These are phyloP conservation scores for Panicum hallii DNA, from an alignment of 202 grass and related monocot genomes.

Conservation along the genomic window DNA sequence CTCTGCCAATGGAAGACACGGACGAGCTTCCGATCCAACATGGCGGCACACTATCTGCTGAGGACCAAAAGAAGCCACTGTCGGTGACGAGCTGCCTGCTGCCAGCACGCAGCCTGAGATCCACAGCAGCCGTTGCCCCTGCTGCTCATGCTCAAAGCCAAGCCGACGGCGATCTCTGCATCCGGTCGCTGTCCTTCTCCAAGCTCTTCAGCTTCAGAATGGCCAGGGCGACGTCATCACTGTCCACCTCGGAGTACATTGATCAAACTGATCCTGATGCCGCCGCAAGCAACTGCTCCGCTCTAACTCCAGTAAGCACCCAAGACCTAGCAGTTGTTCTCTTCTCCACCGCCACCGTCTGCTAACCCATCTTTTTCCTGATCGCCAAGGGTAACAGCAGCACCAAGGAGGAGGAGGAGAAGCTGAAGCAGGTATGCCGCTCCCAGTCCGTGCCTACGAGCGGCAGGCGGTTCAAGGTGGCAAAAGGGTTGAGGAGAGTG, in stretches of 20 bases:
- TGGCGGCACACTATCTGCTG: background rate
- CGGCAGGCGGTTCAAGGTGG: conserved; percentile 22
- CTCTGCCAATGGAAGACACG: background rate
- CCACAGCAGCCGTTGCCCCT: background rate
- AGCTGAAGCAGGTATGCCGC: conserved; percentile 32
- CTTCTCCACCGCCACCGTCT: too few species aligned
- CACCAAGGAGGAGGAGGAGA: background rate
- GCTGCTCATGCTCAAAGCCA: background rate
- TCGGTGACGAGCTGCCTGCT: conserved; percentile 28
- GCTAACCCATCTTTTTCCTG: too few species aligned
- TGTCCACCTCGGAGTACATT: background rate
- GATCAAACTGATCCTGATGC: background rate
- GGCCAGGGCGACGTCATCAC: background rate
- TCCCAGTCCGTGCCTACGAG: conserved; percentile 54
- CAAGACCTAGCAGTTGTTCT: too few species aligned
- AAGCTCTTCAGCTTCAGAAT: conserved; percentile 57
- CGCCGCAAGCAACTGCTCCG: too few species aligned
- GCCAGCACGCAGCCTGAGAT: conserved; percentile 43
- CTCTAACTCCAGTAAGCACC: conserved; percentile 5
- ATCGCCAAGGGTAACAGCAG: background rate
- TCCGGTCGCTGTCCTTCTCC: conserved; percentile 56
- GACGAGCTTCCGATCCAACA: background rate
- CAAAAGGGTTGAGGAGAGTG: conserved; percentile 26
- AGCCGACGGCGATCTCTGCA: background rate
- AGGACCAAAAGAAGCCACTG: conserved; percentile 6